Conservation (phyloP, 345 rosid species). For the Nasturtium officinale region DNA sequence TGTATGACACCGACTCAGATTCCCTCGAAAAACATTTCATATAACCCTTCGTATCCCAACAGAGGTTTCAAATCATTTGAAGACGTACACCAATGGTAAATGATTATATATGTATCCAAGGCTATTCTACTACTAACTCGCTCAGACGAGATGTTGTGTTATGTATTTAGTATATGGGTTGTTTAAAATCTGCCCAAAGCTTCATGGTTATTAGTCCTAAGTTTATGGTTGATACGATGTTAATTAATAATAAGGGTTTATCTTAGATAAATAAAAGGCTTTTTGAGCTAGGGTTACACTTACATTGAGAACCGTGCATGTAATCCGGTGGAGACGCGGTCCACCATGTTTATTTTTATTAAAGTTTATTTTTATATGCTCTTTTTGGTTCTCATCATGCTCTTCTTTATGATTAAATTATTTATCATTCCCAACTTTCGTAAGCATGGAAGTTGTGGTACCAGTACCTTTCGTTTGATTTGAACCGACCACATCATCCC, state of each 20-base stretch:
- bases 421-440: background rate
- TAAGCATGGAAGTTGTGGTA: constrained; percentile 6
- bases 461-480: constrained; percentile 23
- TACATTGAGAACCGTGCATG: constrained; percentile 22
- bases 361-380: too few relatives aligned
- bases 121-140: background rate
- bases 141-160: constrained; percentile 1
- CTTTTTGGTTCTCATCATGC: constrained; percentile 16
- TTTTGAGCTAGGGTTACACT: constrained; percentile 23
- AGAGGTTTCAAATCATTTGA: constrained; percentile 14
- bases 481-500: constrained; percentile 24
- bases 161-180: constrained; percentile 5
- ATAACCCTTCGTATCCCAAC: constrained; percentile 22
- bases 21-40: constrained; percentile 28
- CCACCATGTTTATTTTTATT: too few relatives aligned
- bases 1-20: constrained; percentile 34
- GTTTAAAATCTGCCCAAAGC: constrained; percentile 17
- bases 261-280: background rate
- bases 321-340: constrained; percentile 14
- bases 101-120: constrained; percentile 4
- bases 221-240: background rate
- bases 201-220: constrained; percentile 9
- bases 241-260: constrained; percentile 6
- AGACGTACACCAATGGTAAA: constrained; percentile 8
- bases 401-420: constrained; percentile 17